A percentile compares a stretch with the other conserved stretches of the same genome.
phyloP scores from a whole-genome alignment of 2,329 filamentous ascomycete genomes.

The Metarhizium anisopliae region DNA sequence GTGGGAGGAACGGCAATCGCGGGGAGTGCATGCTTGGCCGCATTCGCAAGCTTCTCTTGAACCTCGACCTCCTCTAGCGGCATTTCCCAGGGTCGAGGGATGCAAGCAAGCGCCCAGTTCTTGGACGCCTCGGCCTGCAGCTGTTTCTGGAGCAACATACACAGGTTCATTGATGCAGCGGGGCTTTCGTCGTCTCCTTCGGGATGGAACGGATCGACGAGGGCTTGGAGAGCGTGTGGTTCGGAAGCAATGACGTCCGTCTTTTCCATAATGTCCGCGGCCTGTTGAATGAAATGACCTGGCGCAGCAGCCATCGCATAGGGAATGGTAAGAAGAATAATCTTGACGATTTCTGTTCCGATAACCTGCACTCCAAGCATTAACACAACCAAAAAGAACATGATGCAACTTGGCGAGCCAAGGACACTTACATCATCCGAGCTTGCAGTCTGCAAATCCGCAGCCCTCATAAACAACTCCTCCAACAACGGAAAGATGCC shows the following conservation, averaged over 20 bases:
- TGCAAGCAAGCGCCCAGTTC: constrained; percentile 64
- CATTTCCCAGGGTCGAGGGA: constrained; percentile 61
- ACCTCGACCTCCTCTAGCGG: constrained; percentile 50
- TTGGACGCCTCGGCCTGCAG: constrained; percentile 66
- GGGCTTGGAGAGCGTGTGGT: constrained; percentile 70
- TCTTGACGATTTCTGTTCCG: constrained; percentile 85
- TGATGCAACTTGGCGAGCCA: background rate
- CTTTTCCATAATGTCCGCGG: constrained; percentile 75
- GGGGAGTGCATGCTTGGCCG: constrained; percentile 70
- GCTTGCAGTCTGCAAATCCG: constrained; percentile 84
- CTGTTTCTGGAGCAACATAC: constrained; percentile 78
- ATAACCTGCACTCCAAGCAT: constrained; percentile 38
- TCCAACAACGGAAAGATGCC: constrained; percentile 80
- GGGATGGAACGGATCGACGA: constrained; percentile 77
- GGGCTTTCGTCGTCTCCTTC: constrained; percentile 55
- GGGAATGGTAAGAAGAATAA: constrained; percentile 88
- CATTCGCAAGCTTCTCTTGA: constrained; percentile 48
- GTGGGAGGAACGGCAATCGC: constrained; percentile 65
- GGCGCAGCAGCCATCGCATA: constrained; percentile 75
- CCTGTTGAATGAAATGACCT: constrained; percentile 61
- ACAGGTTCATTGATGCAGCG: constrained; percentile 57
- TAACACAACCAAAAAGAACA: constrained; percentile 1
- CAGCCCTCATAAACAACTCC: constrained; percentile 85
- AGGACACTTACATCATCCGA: constrained; percentile 70
- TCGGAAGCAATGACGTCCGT: constrained; percentile 91